These are phyloP conservation scores for Gymnopilus junonius DNA, from an alignment of 768 basidiomycete species.

Conservation along the genomic window DNA sequence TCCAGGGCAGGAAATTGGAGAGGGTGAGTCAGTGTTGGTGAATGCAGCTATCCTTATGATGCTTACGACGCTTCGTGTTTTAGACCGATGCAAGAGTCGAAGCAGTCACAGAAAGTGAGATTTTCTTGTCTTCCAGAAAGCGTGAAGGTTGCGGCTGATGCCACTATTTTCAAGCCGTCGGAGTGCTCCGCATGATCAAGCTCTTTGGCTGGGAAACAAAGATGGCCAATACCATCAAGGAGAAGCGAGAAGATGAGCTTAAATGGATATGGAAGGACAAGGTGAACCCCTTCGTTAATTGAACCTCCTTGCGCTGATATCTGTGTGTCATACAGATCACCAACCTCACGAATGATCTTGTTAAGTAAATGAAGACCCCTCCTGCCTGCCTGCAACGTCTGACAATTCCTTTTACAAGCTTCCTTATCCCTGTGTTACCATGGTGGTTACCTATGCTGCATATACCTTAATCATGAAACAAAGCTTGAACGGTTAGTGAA, in stretches of 20 bases:
- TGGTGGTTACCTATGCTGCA: conserved; percentile 68
- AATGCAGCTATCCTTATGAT: background rate
- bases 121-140: background rate
- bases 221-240: conserved; percentile 53
- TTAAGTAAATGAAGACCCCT: conserved; percentile 9
- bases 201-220: conserved; percentile 73
- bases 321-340: conserved; percentile 3
- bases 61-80: background rate
- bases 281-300: background rate
- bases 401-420: conserved; percentile 38
- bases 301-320: background rate
- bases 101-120: conserved; percentile 60
- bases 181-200: conserved; percentile 73
- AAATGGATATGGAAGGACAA: conserved; percentile 43
- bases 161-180: conserved; percentile 42
- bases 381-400: background rate
- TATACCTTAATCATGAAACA: conserved; percentile 48
- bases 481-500: conserved; percentile 25
- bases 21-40: conserved; percentile 8
- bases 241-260: conserved; percentile 69
- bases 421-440: conserved; percentile 67
- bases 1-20: conserved; percentile 53
- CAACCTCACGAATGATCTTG: conserved; percentile 14
- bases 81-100: conserved; percentile 62
- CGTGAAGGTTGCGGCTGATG: background rate